Base-by-base conservation (phyloP, 225 moss, liverwort and hornwort genomes). In the Rhytidiadelphus loreus region DNA sequence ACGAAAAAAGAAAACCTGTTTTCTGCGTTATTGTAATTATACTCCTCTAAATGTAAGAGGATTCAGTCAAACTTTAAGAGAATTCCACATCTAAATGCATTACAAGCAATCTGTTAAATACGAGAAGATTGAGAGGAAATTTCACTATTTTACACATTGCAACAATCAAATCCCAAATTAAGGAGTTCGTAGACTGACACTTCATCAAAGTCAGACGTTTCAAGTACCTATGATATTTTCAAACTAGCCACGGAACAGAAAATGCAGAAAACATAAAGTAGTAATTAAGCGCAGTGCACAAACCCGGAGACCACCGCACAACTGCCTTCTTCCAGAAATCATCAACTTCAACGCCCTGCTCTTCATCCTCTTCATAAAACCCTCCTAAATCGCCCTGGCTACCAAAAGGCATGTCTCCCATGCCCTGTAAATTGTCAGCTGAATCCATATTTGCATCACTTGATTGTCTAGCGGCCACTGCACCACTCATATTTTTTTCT, bases 321-420 rank as follows among this genome's bases (percentile, higher is more conserved):
- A 90, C 89, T 76, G 93, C 93, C 48, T 76, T 86, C 72, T 80
- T 92, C 96, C 95, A 98, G 73, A 93, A 92, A 71, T 95, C 90
- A 89, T 95, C 95, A 87, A 94, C 90, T 53, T 94, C 96, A 52
- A 91, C 92, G 56, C 90, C 95, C 82, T 94, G 92, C 39, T 94
- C 95, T 60, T 94, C 96, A 77, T 94, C 96, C 87, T 96, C 98
- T 46, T 92, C 93, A 77, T 96, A 97, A 78, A 98, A 93, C 35
- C 96, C 95, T 84, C 87, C 91, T 63, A 96, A 93, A 83, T 93
- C 95, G 52, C 88, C 93, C 89, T 93, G 92, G 90, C 93, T 93
- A 83, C 85, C 87, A 63, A 82, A 83, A 73, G 83, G 87, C 50
- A 88, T 80, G 60, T 32, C 82, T 16, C 68, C 90, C n/a, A 82